Conservation (phyloP, 768 basidiomycete species). For the Amylocystis lapponica region DNA sequence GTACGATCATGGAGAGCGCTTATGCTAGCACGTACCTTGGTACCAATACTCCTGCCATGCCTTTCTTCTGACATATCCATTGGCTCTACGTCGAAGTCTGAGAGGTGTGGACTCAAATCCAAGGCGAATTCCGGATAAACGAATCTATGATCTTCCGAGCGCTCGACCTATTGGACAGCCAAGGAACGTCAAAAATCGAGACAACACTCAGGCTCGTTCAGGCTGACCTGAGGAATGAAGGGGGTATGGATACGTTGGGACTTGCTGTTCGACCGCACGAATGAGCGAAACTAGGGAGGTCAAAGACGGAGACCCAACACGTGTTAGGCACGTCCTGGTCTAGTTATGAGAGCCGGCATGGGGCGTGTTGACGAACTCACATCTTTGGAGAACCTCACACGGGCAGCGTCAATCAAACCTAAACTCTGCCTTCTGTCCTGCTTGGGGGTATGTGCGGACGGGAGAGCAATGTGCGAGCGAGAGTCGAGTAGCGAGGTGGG, state of each 20-base stretch:
- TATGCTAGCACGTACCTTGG: slow-evolving; percentile 18
- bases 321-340: slow-evolving; percentile 28
- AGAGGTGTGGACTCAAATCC: slow-evolving; percentile 10
- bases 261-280: slow-evolving; percentile 24
- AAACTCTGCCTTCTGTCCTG: slow-evolving; percentile 18
- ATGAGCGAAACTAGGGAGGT: slow-evolving; percentile 20
- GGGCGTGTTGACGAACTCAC: slow-evolving; percentile 23
- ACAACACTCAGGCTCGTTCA: too few relatives aligned
- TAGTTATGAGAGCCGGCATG: slow-evolving; percentile 14
- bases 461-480: slow-evolving; percentile 8
- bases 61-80: slow-evolving; percentile 20
- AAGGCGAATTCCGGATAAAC: slow-evolving; percentile 17
- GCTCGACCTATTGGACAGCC: slow-evolving; percentile 13
- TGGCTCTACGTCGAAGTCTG: slow-evolving; percentile 13
- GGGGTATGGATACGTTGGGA: slow-evolving; percentile 11
- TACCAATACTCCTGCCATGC: slow-evolving; percentile 19
- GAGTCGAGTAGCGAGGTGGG: slow-evolving; percentile 18
- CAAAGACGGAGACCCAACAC: slow-evolving; percentile 23
- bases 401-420: slow-evolving; percentile 27
- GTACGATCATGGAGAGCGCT: not conserved
- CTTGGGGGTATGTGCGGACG: slow-evolving; percentile 12
- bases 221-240: slow-evolving; percentile 9
- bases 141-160: slow-evolving; percentile 11
- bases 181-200: not conserved
- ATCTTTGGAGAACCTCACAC: slow-evolving; percentile 31